A percentile compares a stretch with the other conserved stretches of the same genome.
Conservation (phyloP, 768 basidiomycete genomes). For the Cystobasidium tubakii region DNA sequence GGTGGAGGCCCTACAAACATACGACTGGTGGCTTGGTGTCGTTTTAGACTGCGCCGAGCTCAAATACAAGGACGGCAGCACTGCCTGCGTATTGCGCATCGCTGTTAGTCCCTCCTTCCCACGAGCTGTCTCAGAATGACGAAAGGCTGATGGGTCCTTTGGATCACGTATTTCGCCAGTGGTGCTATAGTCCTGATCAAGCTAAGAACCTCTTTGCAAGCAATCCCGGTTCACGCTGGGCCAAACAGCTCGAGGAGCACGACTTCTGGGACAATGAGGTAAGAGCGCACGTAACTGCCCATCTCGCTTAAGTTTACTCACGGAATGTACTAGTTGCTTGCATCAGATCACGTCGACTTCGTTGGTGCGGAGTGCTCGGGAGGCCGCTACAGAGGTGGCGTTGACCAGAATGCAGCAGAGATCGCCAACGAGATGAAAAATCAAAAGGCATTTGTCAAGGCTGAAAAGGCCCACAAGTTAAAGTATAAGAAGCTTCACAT, state of each 20-base stretch:
- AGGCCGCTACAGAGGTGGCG: not conserved
- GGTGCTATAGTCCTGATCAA: slow-evolving; percentile 4
- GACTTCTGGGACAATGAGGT: slow-evolving; percentile 19
- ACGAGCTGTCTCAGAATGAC: not conserved
- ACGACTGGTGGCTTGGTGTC: slow-evolving; percentile 6
- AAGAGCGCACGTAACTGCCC: not conserved
- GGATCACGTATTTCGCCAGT: not conserved
- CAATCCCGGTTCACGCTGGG: not conserved
- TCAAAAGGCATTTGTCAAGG: not conserved
- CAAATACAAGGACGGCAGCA: not conserved
- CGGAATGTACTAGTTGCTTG: slow-evolving; percentile 3
- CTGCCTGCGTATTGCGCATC: not conserved
- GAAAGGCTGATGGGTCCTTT: not conserved
- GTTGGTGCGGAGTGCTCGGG: not conserved
- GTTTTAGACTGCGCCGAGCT: not conserved
- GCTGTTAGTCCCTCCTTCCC: not conserved
- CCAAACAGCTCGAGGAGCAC: not conserved
- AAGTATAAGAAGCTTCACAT: not conserved
- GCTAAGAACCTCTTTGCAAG: not conserved
- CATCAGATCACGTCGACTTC: slow-evolving; percentile 2
- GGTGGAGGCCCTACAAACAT: not conserved
- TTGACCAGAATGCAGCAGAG: slow-evolving; percentile 1
- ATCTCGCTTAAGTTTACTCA: too few species aligned
- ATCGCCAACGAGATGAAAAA: not conserved
- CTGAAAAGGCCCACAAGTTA: not conserved